phyloP scores from a whole-genome alignment of 1,284 basidiomycete genomes.

The Pisolithus thermaeus region DNA sequence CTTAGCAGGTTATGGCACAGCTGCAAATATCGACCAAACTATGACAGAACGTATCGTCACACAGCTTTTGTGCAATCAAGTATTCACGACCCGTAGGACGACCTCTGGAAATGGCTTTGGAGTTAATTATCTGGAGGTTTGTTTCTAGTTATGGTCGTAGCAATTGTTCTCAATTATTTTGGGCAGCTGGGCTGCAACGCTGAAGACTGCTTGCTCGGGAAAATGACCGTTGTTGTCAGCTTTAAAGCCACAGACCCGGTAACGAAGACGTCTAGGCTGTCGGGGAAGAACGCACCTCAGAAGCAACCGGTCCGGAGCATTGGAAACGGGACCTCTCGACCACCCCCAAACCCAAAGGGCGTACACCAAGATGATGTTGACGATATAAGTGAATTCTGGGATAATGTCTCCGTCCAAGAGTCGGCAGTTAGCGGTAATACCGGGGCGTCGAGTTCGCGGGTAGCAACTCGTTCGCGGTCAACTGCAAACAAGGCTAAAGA shows the following conservation, averaged over 20 bases:
- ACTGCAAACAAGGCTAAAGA: not conserved
- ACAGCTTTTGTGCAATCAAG: conserved; percentile 39
- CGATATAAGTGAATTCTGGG: conserved; percentile 20
- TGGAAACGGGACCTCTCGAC: conserved; percentile 15
- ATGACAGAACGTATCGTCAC: conserved; percentile 60
- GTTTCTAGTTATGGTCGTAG: not conserved
- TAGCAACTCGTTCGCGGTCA: conserved; percentile 10
- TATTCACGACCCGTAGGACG: conserved; percentile 33
- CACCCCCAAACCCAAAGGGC: not conserved
- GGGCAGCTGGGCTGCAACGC: conserved; percentile 21
- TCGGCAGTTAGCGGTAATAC: conserved; percentile 6
- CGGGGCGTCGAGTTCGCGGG: conserved; percentile 6
- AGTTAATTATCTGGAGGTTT: conserved; percentile 25
- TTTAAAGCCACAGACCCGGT: conserved; percentile 23
- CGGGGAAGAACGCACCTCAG: conserved; percentile 7
- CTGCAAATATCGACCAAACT: conserved; percentile 41
- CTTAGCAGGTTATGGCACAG: conserved; percentile 50
- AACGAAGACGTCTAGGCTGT: conserved; percentile 15
- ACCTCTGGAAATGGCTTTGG: conserved; percentile 31
- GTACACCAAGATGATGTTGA: conserved; percentile 29
- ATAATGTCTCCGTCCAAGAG: conserved; percentile 14
- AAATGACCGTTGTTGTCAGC: conserved; percentile 15
- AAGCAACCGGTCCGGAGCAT: conserved; percentile 10
- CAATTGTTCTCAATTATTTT: not conserved
- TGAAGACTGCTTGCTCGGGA: conserved; percentile 18